Conservation (phyloP, 2,329 filamentous ascomycete species). For the Paecilomyces variotii region DNA sequence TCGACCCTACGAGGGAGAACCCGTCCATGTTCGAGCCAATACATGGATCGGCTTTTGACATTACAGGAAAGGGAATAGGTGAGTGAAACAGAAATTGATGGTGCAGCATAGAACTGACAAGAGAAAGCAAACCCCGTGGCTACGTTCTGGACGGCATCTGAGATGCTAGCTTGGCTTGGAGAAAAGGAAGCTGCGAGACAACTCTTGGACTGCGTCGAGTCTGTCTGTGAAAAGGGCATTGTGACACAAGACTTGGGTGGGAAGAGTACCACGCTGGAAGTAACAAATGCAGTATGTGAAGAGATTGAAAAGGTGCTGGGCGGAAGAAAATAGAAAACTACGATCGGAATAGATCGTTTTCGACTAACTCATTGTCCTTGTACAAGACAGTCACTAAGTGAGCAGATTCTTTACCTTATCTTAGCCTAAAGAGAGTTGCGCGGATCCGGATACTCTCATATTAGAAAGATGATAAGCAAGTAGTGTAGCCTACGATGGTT, state of each 20-base stretch:
- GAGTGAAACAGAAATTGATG: background rate
- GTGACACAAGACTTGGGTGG: slow-evolving; percentile 56
- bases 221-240: slow-evolving; percentile 48
- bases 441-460: too few relatives aligned
- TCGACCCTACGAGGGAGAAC: slow-evolving; percentile 55
- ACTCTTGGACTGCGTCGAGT: slow-evolving; percentile 54
- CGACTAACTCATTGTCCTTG: too few relatives aligned
- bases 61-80: slow-evolving; percentile 51
- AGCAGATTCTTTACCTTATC: too few relatives aligned
- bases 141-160: slow-evolving; percentile 62
- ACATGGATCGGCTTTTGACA: slow-evolving; percentile 57
- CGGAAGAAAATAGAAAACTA: background rate
- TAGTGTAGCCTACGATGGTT: too few relatives aligned
- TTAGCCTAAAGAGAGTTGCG: too few relatives aligned
- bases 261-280: slow-evolving; percentile 20
- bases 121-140: slow-evolving; percentile 52
- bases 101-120: background rate
- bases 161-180: slow-evolving; percentile 60
- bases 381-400: too few relatives aligned
- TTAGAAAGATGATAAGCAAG: too few relatives aligned
- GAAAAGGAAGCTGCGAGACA: slow-evolving; percentile 48
- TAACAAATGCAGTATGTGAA: slow-evolving; percentile 4
- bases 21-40: slow-evolving; percentile 59
- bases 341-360: background rate
- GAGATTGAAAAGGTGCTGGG: slow-evolving; percentile 3